Base-by-base conservation (phyloP, 306 rosid genomes). In the Gynostemma pentaphyllum region DNA sequence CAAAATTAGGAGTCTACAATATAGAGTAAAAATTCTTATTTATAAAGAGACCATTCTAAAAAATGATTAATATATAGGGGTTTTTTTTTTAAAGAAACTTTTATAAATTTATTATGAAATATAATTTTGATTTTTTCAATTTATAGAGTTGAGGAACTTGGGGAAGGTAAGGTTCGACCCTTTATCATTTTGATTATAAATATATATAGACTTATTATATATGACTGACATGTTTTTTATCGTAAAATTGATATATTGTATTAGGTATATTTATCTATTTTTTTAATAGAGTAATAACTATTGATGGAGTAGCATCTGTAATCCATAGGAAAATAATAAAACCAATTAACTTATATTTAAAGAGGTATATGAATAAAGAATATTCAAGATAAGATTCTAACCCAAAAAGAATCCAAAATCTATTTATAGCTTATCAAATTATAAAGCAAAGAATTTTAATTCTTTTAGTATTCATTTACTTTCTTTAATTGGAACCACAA, bases 351-450 rank as follows among this genome's bases (percentile, higher is more conserved):
- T 2, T 32, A 32, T 32, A 2, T 32, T n/a, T n/a, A n/a, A n/a
- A n/a, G n/a, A 32, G 37, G 37, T 32, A 3, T 7, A 32, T 32
- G 37, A 32, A 59, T 59, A 59, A 59, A 59, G 64, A 59, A 59
- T 59, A 42, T 37, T 21, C 2, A 59, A 59, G 64, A 59, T 59
- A 59, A 36, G 64, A 59, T 59, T 59, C 64, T 34, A 59, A 10
- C 13, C 14, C 15, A 34, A 7, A 59, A 59, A 59, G 64, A 59
- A 59, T 59, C 46, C 45, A 18, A 59, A 59, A 36, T 37, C n/a
- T n/a, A n/a, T n/a, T n/a, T n/a, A n/a, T 36, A 26, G 27, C 46
- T 29, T 5, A 59, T 37, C 29, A 19, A 59, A 36, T 59, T 59
- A 21, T 59, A 39, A 59, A 59, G 29, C 30, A 36, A 59, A 12